phyloP scores from a whole-genome alignment of 2,329 filamentous ascomycete species.

The Pezicula radicicola region DNA sequence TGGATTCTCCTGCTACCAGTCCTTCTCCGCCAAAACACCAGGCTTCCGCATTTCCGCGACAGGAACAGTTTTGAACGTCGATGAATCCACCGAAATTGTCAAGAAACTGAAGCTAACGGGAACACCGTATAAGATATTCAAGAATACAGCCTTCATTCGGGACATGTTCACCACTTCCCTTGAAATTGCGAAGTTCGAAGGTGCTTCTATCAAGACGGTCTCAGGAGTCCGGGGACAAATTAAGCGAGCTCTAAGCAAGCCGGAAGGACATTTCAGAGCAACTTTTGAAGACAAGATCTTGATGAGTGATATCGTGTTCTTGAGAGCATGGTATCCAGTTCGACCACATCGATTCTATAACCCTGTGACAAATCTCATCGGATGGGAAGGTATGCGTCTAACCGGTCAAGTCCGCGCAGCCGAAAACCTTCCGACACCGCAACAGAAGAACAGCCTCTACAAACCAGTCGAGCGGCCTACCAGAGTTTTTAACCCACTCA shows the following conservation, averaged over 20 bases:
- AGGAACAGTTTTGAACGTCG: constrained; percentile 88
- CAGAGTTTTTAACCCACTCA: constrained; percentile 72
- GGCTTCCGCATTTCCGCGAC: constrained; percentile 95
- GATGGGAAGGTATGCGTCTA: constrained; percentile 88
- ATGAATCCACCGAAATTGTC: constrained; percentile 95
- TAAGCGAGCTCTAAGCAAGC: constrained; percentile 89
- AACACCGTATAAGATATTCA: constrained; percentile 94
- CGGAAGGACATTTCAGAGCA: constrained; percentile 92
- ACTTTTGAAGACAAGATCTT: constrained; percentile 99
- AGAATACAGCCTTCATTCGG: constrained; percentile 98
- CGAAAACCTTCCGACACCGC: constrained; percentile 71
- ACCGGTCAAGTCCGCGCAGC: constrained; percentile 87
- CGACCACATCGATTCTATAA: constrained; percentile 97
- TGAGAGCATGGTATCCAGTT: constrained; percentile 95
- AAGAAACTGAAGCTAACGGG: constrained; percentile 99
- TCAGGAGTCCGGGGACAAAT: constrained; percentile 95
- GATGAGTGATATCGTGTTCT: constrained; percentile 93
- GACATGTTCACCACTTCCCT: constrained; percentile 95
- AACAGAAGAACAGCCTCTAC: constrained; percentile 83
- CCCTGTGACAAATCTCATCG: constrained; percentile 87
- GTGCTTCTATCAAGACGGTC: constrained; percentile 91
- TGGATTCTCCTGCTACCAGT: constrained; percentile 91
- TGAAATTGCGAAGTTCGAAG: constrained; percentile 98
- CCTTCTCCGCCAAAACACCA: constrained; percentile 77
- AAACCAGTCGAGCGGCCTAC: constrained; percentile 61